These are phyloP conservation scores for Mucor piriformis DNA, from an alignment of 371 early-diverging fungal genomes.

Conservation along the genomic window DNA sequence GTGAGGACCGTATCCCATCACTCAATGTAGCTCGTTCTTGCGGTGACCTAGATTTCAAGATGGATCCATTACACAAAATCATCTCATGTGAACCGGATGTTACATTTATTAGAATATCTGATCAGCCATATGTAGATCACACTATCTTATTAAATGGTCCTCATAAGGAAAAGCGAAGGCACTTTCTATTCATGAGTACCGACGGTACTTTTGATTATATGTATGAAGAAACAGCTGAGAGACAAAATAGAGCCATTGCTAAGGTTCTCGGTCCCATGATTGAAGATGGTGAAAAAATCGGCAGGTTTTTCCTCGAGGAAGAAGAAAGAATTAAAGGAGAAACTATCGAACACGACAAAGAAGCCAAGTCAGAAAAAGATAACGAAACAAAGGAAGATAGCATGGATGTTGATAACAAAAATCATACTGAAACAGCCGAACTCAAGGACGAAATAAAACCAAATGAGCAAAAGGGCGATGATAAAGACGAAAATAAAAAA, in stretches of 20 bases:
- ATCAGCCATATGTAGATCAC: constrained; percentile 21
- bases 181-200: constrained; percentile 54
- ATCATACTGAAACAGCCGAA: too few relatives aligned
- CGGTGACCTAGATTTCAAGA: constrained; percentile 68
- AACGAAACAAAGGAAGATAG: constrained; percentile 5
- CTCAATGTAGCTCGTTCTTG: constrained; percentile 66
- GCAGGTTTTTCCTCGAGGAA: constrained; percentile 38
- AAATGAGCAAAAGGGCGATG: too few relatives aligned
- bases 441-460: too few relatives aligned
- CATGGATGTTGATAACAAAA: too few relatives aligned
- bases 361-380: neutral
- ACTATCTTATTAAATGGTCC: constrained; percentile 29
- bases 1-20: constrained; percentile 54
- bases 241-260: constrained; percentile 52
- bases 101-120: constrained; percentile 53
- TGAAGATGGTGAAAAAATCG: constrained; percentile 56
- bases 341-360: constrained; percentile 37
- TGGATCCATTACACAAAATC: constrained; percentile 56
- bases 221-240: constrained; percentile 54
- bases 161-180: constrained; percentile 39
- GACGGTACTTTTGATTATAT: constrained; percentile 57
- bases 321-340: constrained; percentile 31
- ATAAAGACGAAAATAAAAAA: neutral
- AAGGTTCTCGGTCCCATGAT: constrained; percentile 50
- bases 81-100: constrained; percentile 66